Percentiles rank a stretch among this genome's conserved stretches.
phyloP scores from a whole-genome alignment of 2,329 filamentous ascomycete species.

The Sporothrix pseudoabietina region DNA sequence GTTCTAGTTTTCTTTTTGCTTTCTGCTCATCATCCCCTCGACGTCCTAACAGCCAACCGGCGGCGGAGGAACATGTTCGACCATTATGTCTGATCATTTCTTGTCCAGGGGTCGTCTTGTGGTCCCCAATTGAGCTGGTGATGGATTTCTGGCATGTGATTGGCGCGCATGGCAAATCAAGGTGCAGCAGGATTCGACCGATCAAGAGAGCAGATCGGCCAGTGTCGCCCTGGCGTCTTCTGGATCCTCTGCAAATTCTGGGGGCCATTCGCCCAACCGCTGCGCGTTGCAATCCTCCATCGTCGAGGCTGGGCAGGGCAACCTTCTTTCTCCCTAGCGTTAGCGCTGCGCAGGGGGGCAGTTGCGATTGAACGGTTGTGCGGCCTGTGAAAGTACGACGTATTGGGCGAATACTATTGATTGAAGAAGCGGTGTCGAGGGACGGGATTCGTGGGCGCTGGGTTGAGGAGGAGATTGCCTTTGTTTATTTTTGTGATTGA shows the following conservation, averaged over 20 bases:
- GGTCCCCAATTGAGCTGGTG: constrained; percentile 4
- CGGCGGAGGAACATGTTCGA: background rate
- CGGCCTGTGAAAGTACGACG: background rate
- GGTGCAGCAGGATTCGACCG: constrained; percentile 6
- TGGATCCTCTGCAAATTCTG: background rate
- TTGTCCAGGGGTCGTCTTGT: background rate
- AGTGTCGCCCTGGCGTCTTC: background rate
- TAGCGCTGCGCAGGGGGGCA: background rate
- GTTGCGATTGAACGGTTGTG: constrained; percentile 2
- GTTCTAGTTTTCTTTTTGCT: background rate
- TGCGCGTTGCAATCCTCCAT: constrained; percentile 16
- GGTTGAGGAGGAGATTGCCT: background rate
- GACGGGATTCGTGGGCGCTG: background rate
- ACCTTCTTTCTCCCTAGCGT: constrained; percentile 6
- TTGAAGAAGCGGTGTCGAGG: background rate
- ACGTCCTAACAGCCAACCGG: background rate
- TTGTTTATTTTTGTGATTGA: background rate
- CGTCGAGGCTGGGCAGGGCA: background rate
- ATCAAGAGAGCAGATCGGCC: constrained; percentile 12
- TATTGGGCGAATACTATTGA: background rate
- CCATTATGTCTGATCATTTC: constrained; percentile 1
- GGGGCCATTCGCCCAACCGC: constrained; percentile 10
- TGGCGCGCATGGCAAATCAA: constrained; percentile 27
- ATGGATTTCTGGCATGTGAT: constrained; percentile 27
- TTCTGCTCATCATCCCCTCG: background rate